Percentiles rank a stretch among this genome's conserved stretches.
Conservation (phyloP, 768 basidiomycete genomes). For the Psilocybe cubensis region DNA sequence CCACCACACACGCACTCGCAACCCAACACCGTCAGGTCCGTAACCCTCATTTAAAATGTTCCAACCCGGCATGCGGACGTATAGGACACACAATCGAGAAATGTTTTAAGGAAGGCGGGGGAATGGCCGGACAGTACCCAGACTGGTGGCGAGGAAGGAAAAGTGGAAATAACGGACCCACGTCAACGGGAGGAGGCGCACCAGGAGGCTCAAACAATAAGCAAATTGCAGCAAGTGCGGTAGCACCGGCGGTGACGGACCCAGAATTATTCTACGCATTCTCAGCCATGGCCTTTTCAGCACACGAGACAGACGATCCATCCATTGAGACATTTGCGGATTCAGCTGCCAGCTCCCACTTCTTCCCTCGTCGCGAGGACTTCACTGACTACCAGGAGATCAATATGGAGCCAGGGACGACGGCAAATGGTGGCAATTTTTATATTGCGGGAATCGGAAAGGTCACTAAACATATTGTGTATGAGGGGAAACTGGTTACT, state of each 20-base stretch:
- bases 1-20: too few species aligned
- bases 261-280: not conserved
- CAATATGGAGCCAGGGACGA: not conserved
- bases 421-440: not conserved
- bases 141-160: constrained; percentile 13
- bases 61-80: constrained; percentile 6
- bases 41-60: too few species aligned
- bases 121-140: constrained; percentile 21
- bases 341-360: not conserved
- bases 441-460: too few species aligned
- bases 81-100: constrained; percentile 15
- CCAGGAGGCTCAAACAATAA: too few species aligned
- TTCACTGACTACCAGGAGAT: not conserved
- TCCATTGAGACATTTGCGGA: not conserved
- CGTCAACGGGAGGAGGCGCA: too few species aligned
- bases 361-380: not conserved
- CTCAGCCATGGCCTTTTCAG: not conserved
- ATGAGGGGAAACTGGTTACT: too few species aligned
- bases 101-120: constrained; percentile 19
- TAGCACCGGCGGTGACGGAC: not conserved
- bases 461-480: too few species aligned
- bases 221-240: too few species aligned
- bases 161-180: too few species aligned
- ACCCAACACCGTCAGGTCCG: too few species aligned
- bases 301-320: too few species aligned